Evolutionary conservation across 352 stramenopile species (phyloP), one percentile per base, ranked within the genome.

Genomic region (Globisporangium orthogonon): DNA sequence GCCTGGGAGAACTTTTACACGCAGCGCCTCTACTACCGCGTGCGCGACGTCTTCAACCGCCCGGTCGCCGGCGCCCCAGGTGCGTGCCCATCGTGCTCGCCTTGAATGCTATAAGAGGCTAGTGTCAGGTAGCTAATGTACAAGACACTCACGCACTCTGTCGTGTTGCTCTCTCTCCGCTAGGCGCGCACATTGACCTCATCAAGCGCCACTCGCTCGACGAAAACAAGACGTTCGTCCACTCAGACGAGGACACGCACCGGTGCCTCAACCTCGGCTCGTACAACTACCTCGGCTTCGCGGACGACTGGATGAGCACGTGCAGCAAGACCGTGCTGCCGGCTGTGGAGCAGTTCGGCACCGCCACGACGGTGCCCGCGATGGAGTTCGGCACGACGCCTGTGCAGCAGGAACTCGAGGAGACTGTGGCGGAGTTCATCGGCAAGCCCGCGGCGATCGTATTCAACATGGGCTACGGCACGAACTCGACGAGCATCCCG

Each of bases 401-500:
- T 11, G 60, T 97, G 18, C 94, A 98, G 68, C 41, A 65, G 10
- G 67, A 97, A 49, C 69, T 98, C 3, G 96, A 98, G 65, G 7
- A 67, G 7, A 63, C 78, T 10, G 83, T 50, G 7, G 94, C 97
- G 14, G 68, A 78, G 28, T 99, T 99, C 65, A 69, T 99, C 18
- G 89, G 94, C 56, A 99, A 99, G 71, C 91, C 98, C 41, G 92
- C 96, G 29, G 90, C 93, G 1, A 79, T 99, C 35, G 92, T 98
- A 23, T 97, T 98, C 69, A 98, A 98, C 73, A 99, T 99, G 95
- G 97, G 97, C 40, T 99, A 99, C 71, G 98, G 94, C 50, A 99
- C 97, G 31, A 99, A 99, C 70, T 78, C 91, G 46, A 98, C 96
- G 4, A 97, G 91, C 9, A 98, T 99, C 63, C 96, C 96, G 0